These are phyloP conservation scores for Cercospora sp. DNA, from an alignment of 2,329 filamentous ascomycete genomes.

Conservation along the genomic window DNA sequence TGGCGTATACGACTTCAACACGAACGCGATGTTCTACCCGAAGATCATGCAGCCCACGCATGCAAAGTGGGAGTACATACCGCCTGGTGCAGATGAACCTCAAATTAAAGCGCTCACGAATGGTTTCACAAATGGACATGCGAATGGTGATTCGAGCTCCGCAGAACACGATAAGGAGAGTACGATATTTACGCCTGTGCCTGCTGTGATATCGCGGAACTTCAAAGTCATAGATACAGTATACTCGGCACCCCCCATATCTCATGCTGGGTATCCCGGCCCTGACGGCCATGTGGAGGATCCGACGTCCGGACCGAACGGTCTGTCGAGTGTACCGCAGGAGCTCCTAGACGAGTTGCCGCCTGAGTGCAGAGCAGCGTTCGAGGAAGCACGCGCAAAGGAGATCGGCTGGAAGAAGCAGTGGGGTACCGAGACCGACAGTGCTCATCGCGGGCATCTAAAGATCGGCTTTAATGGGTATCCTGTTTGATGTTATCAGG, in stretches of 20 bases:
- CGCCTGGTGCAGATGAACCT: conserved; percentile 38
- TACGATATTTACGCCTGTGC: conserved; percentile 56
- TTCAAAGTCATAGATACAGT: conserved; percentile 64
- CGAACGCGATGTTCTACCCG: conserved; percentile 87
- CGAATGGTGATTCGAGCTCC: conserved; percentile 30
- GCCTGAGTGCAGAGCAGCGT: conserved; percentile 69
- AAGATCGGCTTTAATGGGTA: conserved; percentile 53
- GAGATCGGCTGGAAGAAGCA: conserved; percentile 72
- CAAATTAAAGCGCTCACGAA: conserved; percentile 33
- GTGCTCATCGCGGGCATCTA: conserved; percentile 50
- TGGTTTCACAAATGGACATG: conserved; percentile 29
- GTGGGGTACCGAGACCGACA: conserved; percentile 70
- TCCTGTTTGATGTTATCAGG: conserved; percentile 47
- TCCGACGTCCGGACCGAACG: conserved; percentile 48
- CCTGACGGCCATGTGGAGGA: conserved; percentile 56
- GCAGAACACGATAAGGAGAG: conserved; percentile 21
- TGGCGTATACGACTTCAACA: conserved; percentile 91
- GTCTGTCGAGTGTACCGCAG: conserved; percentile 63
- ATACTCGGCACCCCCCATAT: conserved; percentile 59
- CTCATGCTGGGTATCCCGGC: conserved; percentile 61
- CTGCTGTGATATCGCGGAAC: conserved; percentile 60
- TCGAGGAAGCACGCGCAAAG: conserved; percentile 64
- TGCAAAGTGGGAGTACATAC: conserved; percentile 75
- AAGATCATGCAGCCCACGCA: conserved; percentile 86
- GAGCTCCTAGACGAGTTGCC: conserved; percentile 68